phyloP scores from a whole-genome alignment of 2,329 filamentous ascomycete genomes.

The Botryotinia calthae region DNA sequence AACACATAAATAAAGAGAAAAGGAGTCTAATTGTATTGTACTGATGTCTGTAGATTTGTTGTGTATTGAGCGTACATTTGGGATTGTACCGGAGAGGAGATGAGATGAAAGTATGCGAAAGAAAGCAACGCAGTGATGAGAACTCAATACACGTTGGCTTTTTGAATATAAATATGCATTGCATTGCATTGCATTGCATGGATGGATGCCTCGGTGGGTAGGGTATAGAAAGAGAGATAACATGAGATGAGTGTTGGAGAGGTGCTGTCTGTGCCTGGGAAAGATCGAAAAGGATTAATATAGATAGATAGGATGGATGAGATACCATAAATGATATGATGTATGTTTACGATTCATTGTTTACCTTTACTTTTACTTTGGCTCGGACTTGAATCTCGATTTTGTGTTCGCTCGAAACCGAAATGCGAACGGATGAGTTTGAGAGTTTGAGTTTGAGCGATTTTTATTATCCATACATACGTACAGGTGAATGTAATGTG shows the following conservation, averaged over 20 bases:
- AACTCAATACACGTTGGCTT: not conserved
- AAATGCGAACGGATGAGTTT: no score
- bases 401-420: no score
- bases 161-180: not conserved
- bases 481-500: no score
- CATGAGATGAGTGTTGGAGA: not conserved
- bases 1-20: not conserved
- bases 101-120: not conserved
- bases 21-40: not conserved
- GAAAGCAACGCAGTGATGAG: no score
- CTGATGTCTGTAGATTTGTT: not conserved
- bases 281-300: not conserved
- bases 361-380: not conserved
- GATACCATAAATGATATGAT: constrained; percentile 11
- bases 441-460: no score
- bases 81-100: not conserved
- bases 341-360: not conserved
- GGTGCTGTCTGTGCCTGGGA: no score
- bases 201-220: not conserved
- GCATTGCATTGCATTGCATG: no score
- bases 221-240: not conserved
- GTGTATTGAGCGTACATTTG: not conserved
- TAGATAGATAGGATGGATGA: not conserved
- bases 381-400: no score
- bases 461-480: no score